These are phyloP conservation scores for Porphyrellus cyaneotinctus DNA, from an alignment of 768 basidiomycete genomes.

Conservation along the genomic window DNA sequence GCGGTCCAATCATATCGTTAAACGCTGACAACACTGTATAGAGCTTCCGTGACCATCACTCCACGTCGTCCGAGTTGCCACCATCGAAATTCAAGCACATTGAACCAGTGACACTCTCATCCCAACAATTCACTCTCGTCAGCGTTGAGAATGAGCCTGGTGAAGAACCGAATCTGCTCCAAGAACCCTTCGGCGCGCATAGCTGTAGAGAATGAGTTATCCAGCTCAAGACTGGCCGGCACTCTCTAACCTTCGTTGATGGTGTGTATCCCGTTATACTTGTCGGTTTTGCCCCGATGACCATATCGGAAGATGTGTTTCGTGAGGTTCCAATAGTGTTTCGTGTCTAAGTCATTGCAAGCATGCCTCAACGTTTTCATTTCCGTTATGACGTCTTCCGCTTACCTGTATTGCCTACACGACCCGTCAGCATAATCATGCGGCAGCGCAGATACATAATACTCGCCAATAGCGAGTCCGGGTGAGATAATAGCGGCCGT, in stretches of 20 bases:
- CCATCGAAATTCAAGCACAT: too few relatives aligned
- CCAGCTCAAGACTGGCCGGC: not conserved
- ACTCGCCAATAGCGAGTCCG: constrained; percentile 23
- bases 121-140: constrained; percentile 26
- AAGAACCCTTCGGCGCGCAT: constrained; percentile 29
- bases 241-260: constrained; percentile 24
- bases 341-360: constrained; percentile 34
- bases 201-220: constrained; percentile 18
- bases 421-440: constrained; percentile 1
- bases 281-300: constrained; percentile 27
- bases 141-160: constrained; percentile 32
- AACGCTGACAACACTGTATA: too few relatives aligned
- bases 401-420: constrained; percentile 24
- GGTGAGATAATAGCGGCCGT: constrained; percentile 35
- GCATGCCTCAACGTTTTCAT: constrained; percentile 18
- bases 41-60: too few relatives aligned
- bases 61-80: too few relatives aligned
- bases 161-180: constrained; percentile 31
- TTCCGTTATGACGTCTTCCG: constrained; percentile 14
- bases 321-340: constrained; percentile 44
- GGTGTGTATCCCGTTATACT: constrained; percentile 36
- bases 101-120: not conserved
- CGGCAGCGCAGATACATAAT: not conserved
- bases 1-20: constrained; percentile 10
- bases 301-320: constrained; percentile 45